These are phyloP conservation scores for Talaromyces sp. DNA, from an alignment of 2,329 filamentous ascomycete species.

Conservation along the genomic window DNA sequence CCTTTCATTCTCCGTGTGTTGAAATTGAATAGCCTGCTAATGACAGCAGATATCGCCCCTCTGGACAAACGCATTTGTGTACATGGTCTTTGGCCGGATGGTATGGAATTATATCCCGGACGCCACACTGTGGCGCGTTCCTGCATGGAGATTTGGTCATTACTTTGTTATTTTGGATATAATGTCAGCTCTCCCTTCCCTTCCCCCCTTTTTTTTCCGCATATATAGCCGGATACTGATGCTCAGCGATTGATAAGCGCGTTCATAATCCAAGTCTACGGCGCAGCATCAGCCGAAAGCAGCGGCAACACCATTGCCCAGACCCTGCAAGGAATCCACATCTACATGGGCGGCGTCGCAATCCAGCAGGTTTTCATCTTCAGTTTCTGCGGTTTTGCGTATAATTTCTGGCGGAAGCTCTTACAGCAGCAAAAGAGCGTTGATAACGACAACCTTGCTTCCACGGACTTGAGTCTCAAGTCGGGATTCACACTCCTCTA, in stretches of 20 bases:
- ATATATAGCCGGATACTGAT: neutral
- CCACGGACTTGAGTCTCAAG: neutral
- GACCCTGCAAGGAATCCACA: conserved; percentile 36
- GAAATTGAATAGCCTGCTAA: neutral
- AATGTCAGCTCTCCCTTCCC: neutral
- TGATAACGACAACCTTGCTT: neutral
- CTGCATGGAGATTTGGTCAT: conserved; percentile 38
- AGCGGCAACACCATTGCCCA: neutral
- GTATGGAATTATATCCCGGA: conserved; percentile 46
- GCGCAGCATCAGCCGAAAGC: conserved; percentile 15
- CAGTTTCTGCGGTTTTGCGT: conserved; percentile 46
- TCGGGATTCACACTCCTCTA: conserved; percentile 14
- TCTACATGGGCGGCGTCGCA: conserved; percentile 57
- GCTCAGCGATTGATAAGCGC: neutral
- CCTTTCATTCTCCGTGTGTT: neutral
- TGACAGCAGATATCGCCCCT: conserved; percentile 38
- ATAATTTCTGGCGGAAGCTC: conserved; percentile 3
- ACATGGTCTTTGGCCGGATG: conserved; percentile 50
- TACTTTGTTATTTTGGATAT: conserved; percentile 47
- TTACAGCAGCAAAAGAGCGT: neutral
- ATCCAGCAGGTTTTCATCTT: conserved; percentile 54
- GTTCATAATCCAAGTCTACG: conserved; percentile 17
- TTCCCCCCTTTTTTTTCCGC: neutral
- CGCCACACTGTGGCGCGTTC: conserved; percentile 38
- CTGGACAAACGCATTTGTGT: conserved; percentile 48